Evolutionary conservation across 176 grass and related monocot genomes (phyloP).

Genomic region (Juncus effusus): DNA sequence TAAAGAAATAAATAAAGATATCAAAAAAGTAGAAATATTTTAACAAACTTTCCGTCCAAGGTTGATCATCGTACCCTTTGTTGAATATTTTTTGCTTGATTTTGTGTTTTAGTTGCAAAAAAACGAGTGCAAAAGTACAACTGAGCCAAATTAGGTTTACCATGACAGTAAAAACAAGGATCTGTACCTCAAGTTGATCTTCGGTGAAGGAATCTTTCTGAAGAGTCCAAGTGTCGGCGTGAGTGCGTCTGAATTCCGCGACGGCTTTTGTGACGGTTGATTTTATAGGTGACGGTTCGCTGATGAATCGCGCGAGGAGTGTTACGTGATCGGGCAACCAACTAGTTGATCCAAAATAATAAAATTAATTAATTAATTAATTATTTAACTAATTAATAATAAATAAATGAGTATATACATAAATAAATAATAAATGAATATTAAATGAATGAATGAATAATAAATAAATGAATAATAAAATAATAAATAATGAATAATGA

Average conservation of each 20-base stretch:
- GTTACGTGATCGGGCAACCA: conserved; percentile 93
- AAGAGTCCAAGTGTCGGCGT: conserved; percentile 92
- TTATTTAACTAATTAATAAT: neutral
- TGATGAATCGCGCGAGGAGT: conserved; percentile 67
- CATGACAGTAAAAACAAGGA: conserved; percentile 5
- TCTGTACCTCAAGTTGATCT: conserved; percentile 72
- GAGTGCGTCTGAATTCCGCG: conserved; percentile 86
- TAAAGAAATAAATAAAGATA: neutral
- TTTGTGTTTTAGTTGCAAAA: neutral
- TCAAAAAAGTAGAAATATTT: neutral
- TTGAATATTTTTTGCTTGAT: neutral
- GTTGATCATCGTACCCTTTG: neutral
- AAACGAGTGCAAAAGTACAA: conserved; percentile 1
- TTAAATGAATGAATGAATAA: conserved; percentile 7
- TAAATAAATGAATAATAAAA: conserved; percentile 4
- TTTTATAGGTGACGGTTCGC: conserved; percentile 72
- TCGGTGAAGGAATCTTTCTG: conserved; percentile 86
- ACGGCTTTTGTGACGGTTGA: conserved; percentile 90
- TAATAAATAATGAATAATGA: neutral
- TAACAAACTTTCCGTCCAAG: neutral
- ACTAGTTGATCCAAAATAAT: conserved; percentile 42
- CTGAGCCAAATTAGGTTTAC: conserved; percentile 3
- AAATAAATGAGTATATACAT: conserved; percentile 10
- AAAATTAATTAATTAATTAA: conserved; percentile 4
- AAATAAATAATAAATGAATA: neutral